These are phyloP conservation scores for Penicillium dipodomyicola DNA, from an alignment of 495 filamentous ascomycete species.

Conservation along the genomic window DNA sequence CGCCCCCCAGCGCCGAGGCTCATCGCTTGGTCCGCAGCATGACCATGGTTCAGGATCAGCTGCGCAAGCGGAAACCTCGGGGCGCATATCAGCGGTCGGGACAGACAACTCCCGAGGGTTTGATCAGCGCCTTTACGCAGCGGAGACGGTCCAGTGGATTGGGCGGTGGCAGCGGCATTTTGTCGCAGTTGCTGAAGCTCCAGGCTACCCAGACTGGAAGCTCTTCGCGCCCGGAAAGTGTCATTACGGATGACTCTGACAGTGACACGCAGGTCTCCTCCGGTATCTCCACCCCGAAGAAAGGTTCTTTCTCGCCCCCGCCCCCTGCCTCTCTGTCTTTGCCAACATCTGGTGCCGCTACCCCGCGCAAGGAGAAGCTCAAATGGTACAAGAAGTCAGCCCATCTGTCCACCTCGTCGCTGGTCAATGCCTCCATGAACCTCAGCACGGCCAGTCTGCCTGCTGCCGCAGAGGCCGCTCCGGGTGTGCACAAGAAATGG, in stretches of 20 bases:
- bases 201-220: slow-evolving; percentile 31
- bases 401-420: slow-evolving; percentile 43
- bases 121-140: slow-evolving; percentile 28
- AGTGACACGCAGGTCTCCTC: slow-evolving; percentile 40
- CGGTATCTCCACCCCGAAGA: slow-evolving; percentile 36
- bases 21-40: slow-evolving; percentile 46
- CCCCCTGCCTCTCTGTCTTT: slow-evolving; percentile 19
- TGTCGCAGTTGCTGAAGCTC: slow-evolving; percentile 41
- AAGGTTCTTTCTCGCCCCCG: slow-evolving; percentile 25
- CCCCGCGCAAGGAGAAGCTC: slow-evolving; percentile 55
- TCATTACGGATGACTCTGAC: slow-evolving; percentile 43
- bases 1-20: slow-evolving; percentile 38
- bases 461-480: slow-evolving; percentile 27
- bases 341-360: slow-evolving; percentile 50
- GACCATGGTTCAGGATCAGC: slow-evolving; percentile 30
- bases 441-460: slow-evolving; percentile 38
- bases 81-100: slow-evolving; percentile 41
- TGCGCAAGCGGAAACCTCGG: slow-evolving; percentile 34
- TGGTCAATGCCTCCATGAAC: slow-evolving; percentile 51
- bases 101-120: slow-evolving; percentile 38
- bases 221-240: slow-evolving; percentile 33
- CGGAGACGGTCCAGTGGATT: slow-evolving; percentile 29
- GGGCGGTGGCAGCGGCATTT: slow-evolving; percentile 37
- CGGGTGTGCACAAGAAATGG: slow-evolving; percentile 26
- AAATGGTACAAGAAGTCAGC: slow-evolving; percentile 65